Conservation (phyloP, 306 rosid genomes). For the Gillenia trifoliata region DNA sequence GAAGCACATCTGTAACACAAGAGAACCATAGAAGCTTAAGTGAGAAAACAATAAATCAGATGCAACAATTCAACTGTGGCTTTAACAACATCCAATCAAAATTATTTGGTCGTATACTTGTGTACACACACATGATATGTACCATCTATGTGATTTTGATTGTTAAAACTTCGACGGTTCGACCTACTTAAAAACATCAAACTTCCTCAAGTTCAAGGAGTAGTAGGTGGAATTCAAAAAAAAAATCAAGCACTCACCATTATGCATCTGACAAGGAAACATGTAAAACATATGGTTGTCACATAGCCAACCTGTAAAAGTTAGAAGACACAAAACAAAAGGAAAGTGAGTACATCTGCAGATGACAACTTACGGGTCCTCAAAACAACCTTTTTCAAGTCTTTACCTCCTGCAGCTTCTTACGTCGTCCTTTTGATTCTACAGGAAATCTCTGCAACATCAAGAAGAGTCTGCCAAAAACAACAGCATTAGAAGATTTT, state of each 20-base stretch:
- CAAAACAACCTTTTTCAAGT: not conserved
- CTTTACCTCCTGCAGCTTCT: constrained; percentile 96
- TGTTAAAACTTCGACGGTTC: not conserved
- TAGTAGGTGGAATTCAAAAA: not conserved
- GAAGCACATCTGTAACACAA: constrained; percentile 68
- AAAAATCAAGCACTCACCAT: constrained; percentile 67
- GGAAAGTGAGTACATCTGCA: not conserved
- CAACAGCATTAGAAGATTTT: constrained; percentile 4
- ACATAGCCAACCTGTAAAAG: constrained; percentile 89
- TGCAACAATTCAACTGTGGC: not conserved
- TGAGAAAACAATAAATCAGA: not conserved
- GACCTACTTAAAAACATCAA: constrained; percentile 10
- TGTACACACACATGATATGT: not conserved
- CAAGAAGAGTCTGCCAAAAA: constrained; percentile 78
- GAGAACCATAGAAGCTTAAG: constrained; percentile 6
- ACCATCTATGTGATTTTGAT: not conserved
- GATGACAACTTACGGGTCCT: not conserved
- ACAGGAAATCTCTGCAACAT: constrained; percentile 98
- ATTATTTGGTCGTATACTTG: not conserved
- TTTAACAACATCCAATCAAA: not conserved
- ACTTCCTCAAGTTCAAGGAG: not conserved
- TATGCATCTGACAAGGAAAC: constrained; percentile 89
- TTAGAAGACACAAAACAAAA: constrained; percentile 17
- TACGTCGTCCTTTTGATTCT: constrained; percentile 96
- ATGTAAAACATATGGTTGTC: constrained; percentile 90